Conservation (phyloP, 768 basidiomycete species). For the Agrocybe pediades region DNA sequence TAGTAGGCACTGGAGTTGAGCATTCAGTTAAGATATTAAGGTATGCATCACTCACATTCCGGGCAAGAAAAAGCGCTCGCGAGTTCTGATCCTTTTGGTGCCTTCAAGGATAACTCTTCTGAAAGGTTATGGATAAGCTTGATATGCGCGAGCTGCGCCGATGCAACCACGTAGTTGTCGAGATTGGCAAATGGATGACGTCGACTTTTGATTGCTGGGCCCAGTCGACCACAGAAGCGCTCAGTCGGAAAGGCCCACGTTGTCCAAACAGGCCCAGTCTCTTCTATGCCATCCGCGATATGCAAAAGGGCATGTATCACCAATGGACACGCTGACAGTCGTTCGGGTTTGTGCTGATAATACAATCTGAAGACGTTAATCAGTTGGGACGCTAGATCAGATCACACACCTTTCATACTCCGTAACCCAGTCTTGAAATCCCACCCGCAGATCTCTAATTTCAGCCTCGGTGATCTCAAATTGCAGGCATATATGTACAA, state of each 20-base stretch:
- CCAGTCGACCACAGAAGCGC: constrained; percentile 18
- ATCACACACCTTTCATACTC: constrained; percentile 37
- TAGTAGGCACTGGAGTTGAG: too few species aligned
- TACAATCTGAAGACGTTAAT: constrained; percentile 23
- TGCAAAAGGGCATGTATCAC: constrained; percentile 31
- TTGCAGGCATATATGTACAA: constrained; percentile 37
- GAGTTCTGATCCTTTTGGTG: too few species aligned
- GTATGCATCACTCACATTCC: too few species aligned
- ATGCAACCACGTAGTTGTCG: too few species aligned
- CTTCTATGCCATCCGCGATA: constrained; percentile 22
- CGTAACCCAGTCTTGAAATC: constrained; percentile 37
- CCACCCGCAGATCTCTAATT: constrained; percentile 24
- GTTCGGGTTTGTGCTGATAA: constrained; percentile 23
- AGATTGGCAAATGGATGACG: too few species aligned
- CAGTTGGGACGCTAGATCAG: neutral
- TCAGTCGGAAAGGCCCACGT: constrained; percentile 34
- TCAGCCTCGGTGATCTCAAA: constrained; percentile 31
- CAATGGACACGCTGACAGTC: constrained; percentile 29
- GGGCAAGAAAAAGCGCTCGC: too few species aligned
- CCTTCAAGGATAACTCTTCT: too few species aligned
- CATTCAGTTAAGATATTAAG: too few species aligned
- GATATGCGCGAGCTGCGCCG: too few species aligned
- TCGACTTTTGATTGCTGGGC: too few species aligned
- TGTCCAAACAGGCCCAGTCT: constrained; percentile 36
- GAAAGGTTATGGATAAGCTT: too few species aligned